Conservation (phyloP, 139 green algal genomes). For the Coccomyxa sp. region DNA sequence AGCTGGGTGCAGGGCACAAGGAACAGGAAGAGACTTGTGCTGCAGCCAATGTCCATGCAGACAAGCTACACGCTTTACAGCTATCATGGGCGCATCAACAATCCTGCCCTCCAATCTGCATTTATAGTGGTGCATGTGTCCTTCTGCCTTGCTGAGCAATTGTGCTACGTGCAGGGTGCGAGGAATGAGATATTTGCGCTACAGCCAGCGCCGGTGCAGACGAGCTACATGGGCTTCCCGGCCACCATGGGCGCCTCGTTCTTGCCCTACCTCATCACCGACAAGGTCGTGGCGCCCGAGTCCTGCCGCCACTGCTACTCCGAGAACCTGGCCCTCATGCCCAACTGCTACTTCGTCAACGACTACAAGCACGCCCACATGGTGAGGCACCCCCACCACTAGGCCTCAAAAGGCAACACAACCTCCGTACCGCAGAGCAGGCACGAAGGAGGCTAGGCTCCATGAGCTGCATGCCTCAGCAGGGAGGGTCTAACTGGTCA, state of each 20-base stretch:
- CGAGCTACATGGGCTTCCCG: slow-evolving; percentile 86
- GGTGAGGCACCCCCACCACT: neutral
- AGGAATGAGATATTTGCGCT: slow-evolving; percentile 92
- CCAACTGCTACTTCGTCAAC: slow-evolving; percentile 93
- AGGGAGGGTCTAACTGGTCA: too few relatives aligned
- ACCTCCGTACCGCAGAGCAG: too few relatives aligned
- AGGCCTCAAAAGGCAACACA: too few relatives aligned
- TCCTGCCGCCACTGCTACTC: slow-evolving; percentile 68
- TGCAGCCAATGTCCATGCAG: too few relatives aligned
- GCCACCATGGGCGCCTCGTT: slow-evolving; percentile 68
- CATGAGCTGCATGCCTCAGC: too few relatives aligned
- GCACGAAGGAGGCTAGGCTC: too few relatives aligned
- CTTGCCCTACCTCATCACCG: slow-evolving; percentile 81
- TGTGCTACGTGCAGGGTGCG: slow-evolving; percentile 39
- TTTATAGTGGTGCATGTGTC: neutral
- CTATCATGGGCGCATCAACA: too few relatives aligned
- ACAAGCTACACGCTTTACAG: too few relatives aligned
- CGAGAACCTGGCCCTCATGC: slow-evolving; percentile 80
- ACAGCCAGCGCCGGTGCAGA: slow-evolving; percentile 76
- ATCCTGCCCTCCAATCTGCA: too few relatives aligned
- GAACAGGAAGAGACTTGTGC: too few relatives aligned
- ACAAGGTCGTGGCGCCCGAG: slow-evolving; percentile 60
- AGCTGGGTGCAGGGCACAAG: too few relatives aligned
- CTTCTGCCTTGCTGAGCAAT: neutral
- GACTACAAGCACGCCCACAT: slow-evolving; percentile 78